Base-by-base conservation (phyloP, 2,329 filamentous ascomycete genomes). In the Graphilbum ipis-grandicollis region DNA sequence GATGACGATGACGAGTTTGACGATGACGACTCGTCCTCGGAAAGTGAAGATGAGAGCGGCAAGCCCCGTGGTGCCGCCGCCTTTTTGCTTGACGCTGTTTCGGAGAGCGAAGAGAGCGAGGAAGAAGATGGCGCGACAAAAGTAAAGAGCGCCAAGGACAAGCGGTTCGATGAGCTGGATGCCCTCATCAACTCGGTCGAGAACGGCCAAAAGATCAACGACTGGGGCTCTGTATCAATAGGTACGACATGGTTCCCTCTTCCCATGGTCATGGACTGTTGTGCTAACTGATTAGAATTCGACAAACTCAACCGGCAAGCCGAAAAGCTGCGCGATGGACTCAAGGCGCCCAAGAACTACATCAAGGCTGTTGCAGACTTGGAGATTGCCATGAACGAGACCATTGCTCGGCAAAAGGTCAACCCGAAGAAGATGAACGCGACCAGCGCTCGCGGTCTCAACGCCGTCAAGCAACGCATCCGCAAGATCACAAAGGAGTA, bases 401-500 rank as follows among this genome's bases (percentile, higher is more conserved):
- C 86, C 19, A 72, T 93, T 46, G 75, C 85, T 50, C 94, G 94
- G 71, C 83, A 93, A 56, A 98, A 98, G 68, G 81, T 92, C 48
- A 81, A 82, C 3, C 75, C 79, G 44, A 94, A 94, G 75, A 96
- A 94, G 71, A 93, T 96, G 86, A 98, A 93, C 63, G 85, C 86
- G 43, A 90, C 79, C 53, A 92, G 88, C 55, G 80, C 85, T 46
- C 83, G 85, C 61, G 85, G 86, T 52, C 72, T 98, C 52, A 98
- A 96, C 58, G 84, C 86, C 44, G 82, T 96, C 53, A 93, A 94
- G 65, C 90, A 98, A 60, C 86, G 86, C 63, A 84, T 98, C 66
- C 86, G 88, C 74, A 96, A 94, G 73, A 88, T 88, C 63, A 93
- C 88, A 70, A 92, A 93, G 63, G 88, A 96, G 46, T 88, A 88